Base-by-base conservation (phyloP, 768 basidiomycete species). In the Amyloporia xantha region DNA sequence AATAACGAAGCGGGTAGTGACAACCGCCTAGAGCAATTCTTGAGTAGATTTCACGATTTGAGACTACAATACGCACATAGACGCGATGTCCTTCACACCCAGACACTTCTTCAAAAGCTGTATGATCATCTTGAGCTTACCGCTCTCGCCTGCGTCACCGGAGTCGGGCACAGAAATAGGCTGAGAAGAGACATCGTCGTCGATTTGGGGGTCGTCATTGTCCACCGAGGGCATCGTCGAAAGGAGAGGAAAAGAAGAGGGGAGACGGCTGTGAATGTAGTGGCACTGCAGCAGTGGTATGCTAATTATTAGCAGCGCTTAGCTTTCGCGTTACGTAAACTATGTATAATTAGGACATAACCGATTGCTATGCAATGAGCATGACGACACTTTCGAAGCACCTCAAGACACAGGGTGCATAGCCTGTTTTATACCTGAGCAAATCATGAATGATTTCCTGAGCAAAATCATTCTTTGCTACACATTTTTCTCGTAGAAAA, bases 51-150 rank as follows among this genome's bases (percentile, higher is more conserved):
- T 53, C 20, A 40, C 38, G 35, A 41, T 5, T 47, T 44, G 49
- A 37, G 36, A 48, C 24, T 41, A n/a, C 3, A 1, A 45, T 26
- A 78, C 83, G 52, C 59, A 93, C 93, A 96, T 89, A 26, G 92
- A 76, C 53, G 92, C 93, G 53, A 97, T 90, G 63, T 96, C 94
- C 69, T 94, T 93, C 38, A 95, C 91, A 5, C 92, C 93, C 26
- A 96, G 73, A 58, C 79, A 92, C 68, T 86, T 91, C 73, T 91
- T 93, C 55, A 94, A 80, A 47, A 97, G 78, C 62, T 86, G 82
- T 15, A 97, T 72, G 42, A 97, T 90, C 83, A 94, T 92, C 77
- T 87, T 93, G 51, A 96, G 73, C 75, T 88, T 94, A 41, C 91
- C 87, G 52, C 91, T 89, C 64, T 97, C 94, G 26, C 87, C 85